These are phyloP conservation scores for Colletotrichum costaricense DNA, from an alignment of 2,329 filamentous ascomycete genomes.

Conservation along the genomic window DNA sequence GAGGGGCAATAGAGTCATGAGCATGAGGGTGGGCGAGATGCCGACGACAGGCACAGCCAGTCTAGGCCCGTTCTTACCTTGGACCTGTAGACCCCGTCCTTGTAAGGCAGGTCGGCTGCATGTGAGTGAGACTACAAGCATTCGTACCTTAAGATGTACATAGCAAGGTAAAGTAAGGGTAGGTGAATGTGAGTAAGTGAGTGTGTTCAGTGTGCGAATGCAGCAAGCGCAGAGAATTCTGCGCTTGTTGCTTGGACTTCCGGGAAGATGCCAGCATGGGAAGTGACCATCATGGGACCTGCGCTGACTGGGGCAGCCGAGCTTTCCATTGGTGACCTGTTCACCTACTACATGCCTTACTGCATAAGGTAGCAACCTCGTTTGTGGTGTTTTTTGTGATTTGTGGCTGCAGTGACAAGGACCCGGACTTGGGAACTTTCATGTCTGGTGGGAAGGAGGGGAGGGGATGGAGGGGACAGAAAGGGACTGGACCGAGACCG, in stretches of 20 bases:
- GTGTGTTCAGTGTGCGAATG: slow-evolving; percentile 1
- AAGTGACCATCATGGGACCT: slow-evolving; percentile 28
- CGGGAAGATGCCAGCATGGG: slow-evolving; percentile 27
- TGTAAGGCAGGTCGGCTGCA: slow-evolving; percentile 5
- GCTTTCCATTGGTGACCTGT: slow-evolving; percentile 28
- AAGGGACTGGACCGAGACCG: background rate
- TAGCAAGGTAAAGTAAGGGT: too few relatives aligned
- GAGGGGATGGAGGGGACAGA: background rate
- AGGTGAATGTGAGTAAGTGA: background rate
- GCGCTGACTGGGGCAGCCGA: slow-evolving; percentile 15
- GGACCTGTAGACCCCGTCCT: slow-evolving; percentile 16
- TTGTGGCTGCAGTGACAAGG: background rate
- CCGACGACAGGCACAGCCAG: slow-evolving; percentile 29
- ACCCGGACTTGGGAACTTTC: slow-evolving; percentile 1
- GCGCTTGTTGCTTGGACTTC: slow-evolving; percentile 9
- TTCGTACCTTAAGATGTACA: too few relatives aligned
- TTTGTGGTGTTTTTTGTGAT: background rate
- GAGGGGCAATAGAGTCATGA: slow-evolving; percentile 22
- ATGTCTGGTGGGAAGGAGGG: background rate
- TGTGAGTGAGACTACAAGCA: background rate
- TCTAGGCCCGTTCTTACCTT: slow-evolving; percentile 17
- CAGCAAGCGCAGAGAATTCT: background rate
- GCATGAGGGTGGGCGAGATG: slow-evolving; percentile 26
- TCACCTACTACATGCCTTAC: background rate
- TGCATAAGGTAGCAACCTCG: slow-evolving; percentile 5